Base-by-base conservation (phyloP, 2,329 filamentous ascomycete species). In the Stagonosporopsis rhizophila region DNA sequence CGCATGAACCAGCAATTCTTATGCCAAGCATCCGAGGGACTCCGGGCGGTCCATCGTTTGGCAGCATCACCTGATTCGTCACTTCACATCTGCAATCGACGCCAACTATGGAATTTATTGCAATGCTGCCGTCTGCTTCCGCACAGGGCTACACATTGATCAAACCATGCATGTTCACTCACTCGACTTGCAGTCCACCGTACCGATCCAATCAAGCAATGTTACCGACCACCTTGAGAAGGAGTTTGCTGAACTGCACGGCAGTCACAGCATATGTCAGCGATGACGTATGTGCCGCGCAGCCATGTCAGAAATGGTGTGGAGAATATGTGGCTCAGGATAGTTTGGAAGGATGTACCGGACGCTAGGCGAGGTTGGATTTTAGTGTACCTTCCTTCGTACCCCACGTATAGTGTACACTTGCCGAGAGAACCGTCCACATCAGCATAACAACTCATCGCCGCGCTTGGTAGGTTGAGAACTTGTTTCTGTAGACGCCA, bases 1-100 rank as follows among this genome's bases (percentile, higher is more conserved):
- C 46, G 44, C 48, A 52, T 39, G 35, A 50, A 42, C 44, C 45
- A 34, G 52, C 56, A 8, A 22, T 37, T 37, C 22, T 19, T 11
- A 23, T 46, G 55, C 59, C 58, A 62, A 62, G 66, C 64, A 63
- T 68, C 66, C 66, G 66, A 63, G 44, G 15, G 42, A 57, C 61
- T 56, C 64, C 66, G 64, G 53, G 20, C 51, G 46, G 46, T 41
- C 38, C 19, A 25, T n/a, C 23, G 17, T 25, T 45, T 46, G 41
- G 53, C 41, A 51, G 37, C 30, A 30, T 35, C 52, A 41, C 39
- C 15, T n/a, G n/a, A n/a, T 49, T 35, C 4, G 38, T 41, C 20
- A 30, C 20, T 50, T 20, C 12, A 37, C 34, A 42, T 2, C 37
- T n/a, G 30, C 19, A 19, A 37, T 38, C 17, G 22, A 15, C 11